A percentile compares a stretch with the other conserved stretches of the same genome.
phyloP scores from a whole-genome alignment of 2,329 filamentous ascomycete species.

The Akanthomyces lecanii region DNA sequence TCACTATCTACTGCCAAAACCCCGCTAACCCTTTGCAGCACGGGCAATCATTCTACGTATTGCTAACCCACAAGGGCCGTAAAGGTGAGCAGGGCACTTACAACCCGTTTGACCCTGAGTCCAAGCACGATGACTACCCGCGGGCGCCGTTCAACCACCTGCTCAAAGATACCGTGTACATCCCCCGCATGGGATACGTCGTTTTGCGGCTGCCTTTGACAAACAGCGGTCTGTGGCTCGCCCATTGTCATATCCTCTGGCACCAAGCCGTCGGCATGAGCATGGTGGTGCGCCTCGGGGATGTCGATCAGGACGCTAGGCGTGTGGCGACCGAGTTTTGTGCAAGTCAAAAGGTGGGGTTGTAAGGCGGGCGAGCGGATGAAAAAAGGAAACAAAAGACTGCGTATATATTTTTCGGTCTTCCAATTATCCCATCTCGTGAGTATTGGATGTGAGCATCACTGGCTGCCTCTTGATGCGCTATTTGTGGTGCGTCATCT shows the following conservation, averaged over 20 bases:
- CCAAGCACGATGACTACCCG: slow-evolving; percentile 10
- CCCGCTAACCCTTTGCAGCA: slow-evolving; percentile 19
- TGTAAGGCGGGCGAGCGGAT: neutral
- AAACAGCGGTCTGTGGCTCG: slow-evolving; percentile 35
- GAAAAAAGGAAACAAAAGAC: neutral
- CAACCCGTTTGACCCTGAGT: slow-evolving; percentile 15
- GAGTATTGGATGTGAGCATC: too few species aligned
- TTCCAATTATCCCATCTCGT: too few species aligned
- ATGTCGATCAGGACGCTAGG: slow-evolving; percentile 2
- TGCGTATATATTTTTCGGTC: neutral
- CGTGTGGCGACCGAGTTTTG: slow-evolving; percentile 4
- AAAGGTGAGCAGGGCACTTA: slow-evolving; percentile 16
- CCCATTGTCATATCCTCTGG: slow-evolving; percentile 36
- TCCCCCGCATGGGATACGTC: slow-evolving; percentile 33
- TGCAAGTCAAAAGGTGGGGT: neutral
- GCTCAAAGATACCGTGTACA: slow-evolving; percentile 32
- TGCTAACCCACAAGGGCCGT: slow-evolving; percentile 16
- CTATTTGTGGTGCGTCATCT: too few species aligned
- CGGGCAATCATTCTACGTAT: slow-evolving; percentile 18
- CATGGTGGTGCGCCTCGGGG: slow-evolving; percentile 27
- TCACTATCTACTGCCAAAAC: neutral
- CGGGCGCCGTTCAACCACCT: slow-evolving; percentile 23
- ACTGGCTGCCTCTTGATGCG: too few species aligned
- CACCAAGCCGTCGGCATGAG: slow-evolving; percentile 39
- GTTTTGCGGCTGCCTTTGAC: slow-evolving; percentile 32